Percentiles rank a stretch among this genome's conserved stretches.
Evolutionary conservation across 208 protist species (phyloP).

Genomic region (Trypanosoma rangeli): DNA sequence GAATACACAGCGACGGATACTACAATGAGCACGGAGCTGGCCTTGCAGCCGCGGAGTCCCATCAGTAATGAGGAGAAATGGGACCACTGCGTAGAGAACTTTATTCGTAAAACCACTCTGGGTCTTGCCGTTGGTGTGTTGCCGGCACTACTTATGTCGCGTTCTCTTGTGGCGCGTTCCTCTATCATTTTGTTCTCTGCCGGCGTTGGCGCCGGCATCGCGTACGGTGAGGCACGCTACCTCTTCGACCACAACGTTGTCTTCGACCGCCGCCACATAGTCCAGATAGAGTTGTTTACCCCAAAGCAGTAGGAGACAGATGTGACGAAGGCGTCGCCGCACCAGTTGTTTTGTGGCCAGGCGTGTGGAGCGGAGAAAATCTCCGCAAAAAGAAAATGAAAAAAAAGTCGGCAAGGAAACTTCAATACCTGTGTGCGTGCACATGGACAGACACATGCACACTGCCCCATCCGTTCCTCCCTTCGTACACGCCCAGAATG

Average conservation of each 20-base stretch:
- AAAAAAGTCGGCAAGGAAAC: too few species aligned
- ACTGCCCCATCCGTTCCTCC: too few species aligned
- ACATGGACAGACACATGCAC: too few species aligned
- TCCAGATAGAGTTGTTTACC: constrained; percentile 42
- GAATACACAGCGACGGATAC: not conserved
- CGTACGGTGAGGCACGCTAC: constrained; percentile 86
- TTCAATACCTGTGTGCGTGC: too few species aligned
- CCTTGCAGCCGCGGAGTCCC: constrained; percentile 11
- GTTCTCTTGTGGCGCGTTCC: constrained; percentile 53
- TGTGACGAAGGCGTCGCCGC: not conserved
- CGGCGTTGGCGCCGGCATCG: constrained; percentile 78
- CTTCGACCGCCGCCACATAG: constrained; percentile 84
- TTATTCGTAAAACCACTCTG: constrained; percentile 85
- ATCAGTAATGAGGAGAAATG: constrained; percentile 83
- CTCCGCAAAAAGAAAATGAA: too few species aligned
- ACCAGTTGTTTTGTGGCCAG: not conserved
- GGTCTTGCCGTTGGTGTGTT: constrained; percentile 72
- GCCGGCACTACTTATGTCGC: constrained; percentile 73
- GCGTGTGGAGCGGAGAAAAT: not conserved
- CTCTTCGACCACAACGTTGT: constrained; percentile 88
- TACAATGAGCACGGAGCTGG: not conserved
- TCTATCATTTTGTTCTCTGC: constrained; percentile 67
- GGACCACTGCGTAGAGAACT: constrained; percentile 86
- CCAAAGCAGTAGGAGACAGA: constrained; percentile 24
- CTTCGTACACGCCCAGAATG: not conserved